Conservation (phyloP, 2,329 filamentous ascomycete species). For the Alternaria metachromatica region DNA sequence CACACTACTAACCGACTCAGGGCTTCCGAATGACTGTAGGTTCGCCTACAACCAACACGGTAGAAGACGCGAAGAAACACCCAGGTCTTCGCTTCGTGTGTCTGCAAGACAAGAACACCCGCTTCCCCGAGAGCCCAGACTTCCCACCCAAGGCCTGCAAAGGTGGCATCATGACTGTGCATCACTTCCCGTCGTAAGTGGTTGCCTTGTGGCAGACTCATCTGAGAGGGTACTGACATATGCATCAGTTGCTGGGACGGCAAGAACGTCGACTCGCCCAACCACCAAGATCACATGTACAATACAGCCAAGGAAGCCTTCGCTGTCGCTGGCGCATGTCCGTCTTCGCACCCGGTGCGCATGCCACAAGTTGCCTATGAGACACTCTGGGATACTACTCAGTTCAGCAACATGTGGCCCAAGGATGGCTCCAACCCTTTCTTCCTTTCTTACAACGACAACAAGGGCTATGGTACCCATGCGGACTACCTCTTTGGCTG, state of each 20-base stretch:
- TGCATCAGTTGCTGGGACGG: conserved; percentile 52
- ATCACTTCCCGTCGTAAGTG: conserved; percentile 25
- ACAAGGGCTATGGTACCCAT: conserved; percentile 38
- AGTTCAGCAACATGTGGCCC: conserved; percentile 35
- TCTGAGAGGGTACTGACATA: not conserved
- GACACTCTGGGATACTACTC: conserved; percentile 40
- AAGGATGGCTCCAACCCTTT: conserved; percentile 35
- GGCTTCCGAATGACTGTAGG: conserved; percentile 45
- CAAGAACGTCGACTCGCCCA: conserved; percentile 56
- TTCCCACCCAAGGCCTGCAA: conserved; percentile 11
- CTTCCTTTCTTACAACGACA: conserved; percentile 34
- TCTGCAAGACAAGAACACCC: conserved; percentile 31
- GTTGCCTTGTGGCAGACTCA: too few relatives aligned
- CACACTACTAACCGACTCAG: conserved; percentile 6
- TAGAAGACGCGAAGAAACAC: conserved; percentile 12
- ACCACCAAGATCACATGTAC: conserved; percentile 62
- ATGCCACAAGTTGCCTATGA: conserved; percentile 43
- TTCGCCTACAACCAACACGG: conserved; percentile 31
- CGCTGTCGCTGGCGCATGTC: conserved; percentile 30
- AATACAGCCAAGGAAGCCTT: conserved; percentile 27
- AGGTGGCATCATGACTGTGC: conserved; percentile 19
- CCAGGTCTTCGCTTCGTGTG: conserved; percentile 9
- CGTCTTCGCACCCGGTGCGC: conserved; percentile 36
- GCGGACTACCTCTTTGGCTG: conserved; percentile 40
- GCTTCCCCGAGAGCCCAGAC: conserved; percentile 13